A percentile compares a stretch with the other conserved stretches of the same genome.
phyloP scores from a whole-genome alignment of 1,139 yeast species.

The Magnusiomyces paraingens region DNA sequence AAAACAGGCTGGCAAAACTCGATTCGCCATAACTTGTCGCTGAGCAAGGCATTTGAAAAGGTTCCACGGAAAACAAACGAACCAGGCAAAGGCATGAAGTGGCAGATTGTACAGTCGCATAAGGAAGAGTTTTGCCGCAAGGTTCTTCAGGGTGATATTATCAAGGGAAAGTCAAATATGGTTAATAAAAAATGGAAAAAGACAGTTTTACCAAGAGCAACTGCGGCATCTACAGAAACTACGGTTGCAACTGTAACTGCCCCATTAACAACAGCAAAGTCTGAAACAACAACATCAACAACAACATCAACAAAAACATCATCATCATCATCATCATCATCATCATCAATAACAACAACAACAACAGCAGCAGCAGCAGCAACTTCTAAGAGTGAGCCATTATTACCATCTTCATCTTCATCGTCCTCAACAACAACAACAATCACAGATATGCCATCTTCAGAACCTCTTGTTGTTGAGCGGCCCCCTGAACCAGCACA shows the following conservation, averaged over 20 bases:
- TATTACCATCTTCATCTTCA: no score
- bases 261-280: background rate
- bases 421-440: no score
- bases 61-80: conserved; percentile 93
- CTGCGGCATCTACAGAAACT: background rate
- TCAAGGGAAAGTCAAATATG: conserved; percentile 35
- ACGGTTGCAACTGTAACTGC: background rate
- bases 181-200: conserved; percentile 8
- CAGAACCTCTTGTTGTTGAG: no score
- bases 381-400: no score
- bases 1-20: conserved; percentile 97
- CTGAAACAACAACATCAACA: conserved; percentile 9
- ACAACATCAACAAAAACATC: background rate
- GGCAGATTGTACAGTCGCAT: conserved; percentile 88
- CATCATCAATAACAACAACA: no score
- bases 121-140: conserved; percentile 77
- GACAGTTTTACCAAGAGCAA: background rate
- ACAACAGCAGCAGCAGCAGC: no score
- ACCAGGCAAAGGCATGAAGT: conserved; percentile 98
- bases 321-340: no score
- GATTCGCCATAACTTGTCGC: conserved; percentile 71
- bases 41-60: conserved; percentile 85
- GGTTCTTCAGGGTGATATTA: conserved; percentile 52
- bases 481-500: no score
- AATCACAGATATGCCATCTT: no score